Conservation (phyloP, 208 protist genomes). For the Phytomonas sp. region DNA sequence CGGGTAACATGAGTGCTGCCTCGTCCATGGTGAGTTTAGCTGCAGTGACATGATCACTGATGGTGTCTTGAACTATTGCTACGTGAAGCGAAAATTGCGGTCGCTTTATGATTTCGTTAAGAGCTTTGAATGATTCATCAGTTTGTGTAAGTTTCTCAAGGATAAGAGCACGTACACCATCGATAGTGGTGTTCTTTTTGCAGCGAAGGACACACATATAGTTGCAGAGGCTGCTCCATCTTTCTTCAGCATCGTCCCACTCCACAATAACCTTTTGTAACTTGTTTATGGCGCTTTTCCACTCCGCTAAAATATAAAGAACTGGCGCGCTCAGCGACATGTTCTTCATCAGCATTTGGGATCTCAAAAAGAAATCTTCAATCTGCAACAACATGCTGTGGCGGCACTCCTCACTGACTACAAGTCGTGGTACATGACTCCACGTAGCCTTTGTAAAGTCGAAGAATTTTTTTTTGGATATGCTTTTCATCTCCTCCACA, state of each 20-base stretch:
- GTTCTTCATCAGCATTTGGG: slow-evolving; percentile 34
- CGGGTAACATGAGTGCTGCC: slow-evolving; percentile 71
- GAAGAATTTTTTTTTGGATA: slow-evolving; percentile 72
- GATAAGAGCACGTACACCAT: slow-evolving; percentile 6
- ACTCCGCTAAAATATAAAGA: slow-evolving; percentile 54
- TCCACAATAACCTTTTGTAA: slow-evolving; percentile 35
- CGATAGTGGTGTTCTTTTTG: slow-evolving; percentile 9
- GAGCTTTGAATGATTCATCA: slow-evolving; percentile 17
- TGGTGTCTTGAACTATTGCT: slow-evolving; percentile 86
- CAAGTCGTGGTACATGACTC: slow-evolving; percentile 10
- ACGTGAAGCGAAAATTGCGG: slow-evolving; percentile 87
- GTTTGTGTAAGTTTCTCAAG: slow-evolving; percentile 9
- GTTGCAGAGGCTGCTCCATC: slow-evolving; percentile 24
- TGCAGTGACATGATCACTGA: slow-evolving; percentile 82
- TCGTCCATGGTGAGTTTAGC: slow-evolving; percentile 85
- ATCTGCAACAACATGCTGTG: slow-evolving; percentile 24
- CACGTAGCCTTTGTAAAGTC: slow-evolving; percentile 14
- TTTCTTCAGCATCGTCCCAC: slow-evolving; percentile 35
- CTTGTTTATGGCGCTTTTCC: slow-evolving; percentile 59
- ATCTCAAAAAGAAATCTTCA: slow-evolving; percentile 49
- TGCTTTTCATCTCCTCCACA: slow-evolving; percentile 83
- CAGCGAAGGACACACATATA: slow-evolving; percentile 18
- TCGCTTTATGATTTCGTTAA: slow-evolving; percentile 46
- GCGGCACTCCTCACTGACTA: slow-evolving; percentile 23
- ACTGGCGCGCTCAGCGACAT: slow-evolving; percentile 46